Conservation (phyloP, 2,329 filamentous ascomycete species). For the Zopfia rhizophila region DNA sequence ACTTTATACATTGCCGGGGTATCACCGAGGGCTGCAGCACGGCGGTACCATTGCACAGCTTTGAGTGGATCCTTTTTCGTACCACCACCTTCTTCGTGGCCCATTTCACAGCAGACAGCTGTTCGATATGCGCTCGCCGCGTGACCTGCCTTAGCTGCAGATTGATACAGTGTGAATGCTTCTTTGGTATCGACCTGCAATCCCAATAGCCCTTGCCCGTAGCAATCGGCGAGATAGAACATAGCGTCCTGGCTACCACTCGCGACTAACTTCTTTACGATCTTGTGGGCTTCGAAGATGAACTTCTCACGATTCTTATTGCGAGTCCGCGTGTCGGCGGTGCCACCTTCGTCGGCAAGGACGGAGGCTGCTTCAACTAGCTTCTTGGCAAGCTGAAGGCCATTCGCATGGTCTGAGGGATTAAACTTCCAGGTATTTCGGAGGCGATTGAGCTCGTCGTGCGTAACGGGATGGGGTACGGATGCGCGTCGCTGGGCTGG, state of each 20-base stretch:
- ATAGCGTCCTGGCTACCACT: slow-evolving; percentile 84
- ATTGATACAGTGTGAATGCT: slow-evolving; percentile 92
- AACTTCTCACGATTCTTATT: slow-evolving; percentile 81
- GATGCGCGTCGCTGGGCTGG: slow-evolving; percentile 30
- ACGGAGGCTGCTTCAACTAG: slow-evolving; percentile 85
- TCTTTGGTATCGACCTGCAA: slow-evolving; percentile 86
- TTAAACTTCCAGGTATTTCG: slow-evolving; percentile 75
- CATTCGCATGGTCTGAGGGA: slow-evolving; percentile 75
- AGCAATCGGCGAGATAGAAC: slow-evolving; percentile 92
- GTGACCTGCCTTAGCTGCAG: slow-evolving; percentile 89
- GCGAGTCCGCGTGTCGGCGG: slow-evolving; percentile 72
- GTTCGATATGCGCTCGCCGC: slow-evolving; percentile 90
- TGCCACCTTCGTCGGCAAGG: slow-evolving; percentile 79
- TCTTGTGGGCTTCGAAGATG: slow-evolving; percentile 85
- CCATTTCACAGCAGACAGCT: slow-evolving; percentile 96
- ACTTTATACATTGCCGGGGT: slow-evolving; percentile 98
- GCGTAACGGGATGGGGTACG: slow-evolving; percentile 71
- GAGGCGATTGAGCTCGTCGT: slow-evolving; percentile 79
- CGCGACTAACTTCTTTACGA: slow-evolving; percentile 85
- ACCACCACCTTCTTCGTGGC: slow-evolving; percentile 91
- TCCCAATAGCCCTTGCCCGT: slow-evolving; percentile 83
- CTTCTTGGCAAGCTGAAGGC: slow-evolving; percentile 81
- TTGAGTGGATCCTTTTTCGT: slow-evolving; percentile 91
- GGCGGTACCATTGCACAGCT: slow-evolving; percentile 98
- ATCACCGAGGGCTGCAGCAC: slow-evolving; percentile 89